A percentile compares a stretch with the other conserved stretches of the same genome.
phyloP scores from a whole-genome alignment of 352 stramenopile genomes.

The Pythium grandisporangium region DNA sequence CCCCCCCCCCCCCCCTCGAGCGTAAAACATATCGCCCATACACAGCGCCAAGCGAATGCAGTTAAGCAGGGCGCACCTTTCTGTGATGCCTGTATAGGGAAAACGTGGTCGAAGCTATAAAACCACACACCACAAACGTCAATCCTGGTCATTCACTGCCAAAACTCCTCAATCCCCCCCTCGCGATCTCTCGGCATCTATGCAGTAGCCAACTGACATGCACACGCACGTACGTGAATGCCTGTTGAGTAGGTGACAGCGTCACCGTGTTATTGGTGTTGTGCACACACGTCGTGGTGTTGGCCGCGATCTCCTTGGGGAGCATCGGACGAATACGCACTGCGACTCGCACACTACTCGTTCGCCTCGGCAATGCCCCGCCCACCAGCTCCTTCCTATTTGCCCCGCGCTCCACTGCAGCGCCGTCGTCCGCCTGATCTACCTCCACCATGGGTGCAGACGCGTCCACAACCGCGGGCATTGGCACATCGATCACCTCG shows the following conservation, averaged over 20 bases:
- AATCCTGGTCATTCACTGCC: slow-evolving; percentile 1
- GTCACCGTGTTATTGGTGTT: slow-evolving; percentile 24
- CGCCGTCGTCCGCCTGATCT: no score
- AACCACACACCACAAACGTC: no score
- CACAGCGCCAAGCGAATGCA: no score
- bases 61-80: slow-evolving; percentile 16
- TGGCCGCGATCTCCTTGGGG: slow-evolving; percentile 59
- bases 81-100: slow-evolving; percentile 43
- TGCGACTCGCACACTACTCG: slow-evolving; percentile 64
- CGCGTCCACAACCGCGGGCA: no score
- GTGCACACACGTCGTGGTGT: slow-evolving; percentile 33
- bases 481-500: no score
- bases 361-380: slow-evolving; percentile 32
- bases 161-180: not conserved
- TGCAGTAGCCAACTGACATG: no score
- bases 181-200: not conserved
- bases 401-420: no score
- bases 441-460: no score
- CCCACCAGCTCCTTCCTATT: no score
- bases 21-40: no score
- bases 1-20: no score
- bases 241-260: slow-evolving; percentile 29
- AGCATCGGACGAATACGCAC: slow-evolving; percentile 73
- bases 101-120: slow-evolving; percentile 78
- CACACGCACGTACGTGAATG: slow-evolving; percentile 46